Conservation (phyloP, 305 asterid genomes). For the Plantago coronopus region DNA sequence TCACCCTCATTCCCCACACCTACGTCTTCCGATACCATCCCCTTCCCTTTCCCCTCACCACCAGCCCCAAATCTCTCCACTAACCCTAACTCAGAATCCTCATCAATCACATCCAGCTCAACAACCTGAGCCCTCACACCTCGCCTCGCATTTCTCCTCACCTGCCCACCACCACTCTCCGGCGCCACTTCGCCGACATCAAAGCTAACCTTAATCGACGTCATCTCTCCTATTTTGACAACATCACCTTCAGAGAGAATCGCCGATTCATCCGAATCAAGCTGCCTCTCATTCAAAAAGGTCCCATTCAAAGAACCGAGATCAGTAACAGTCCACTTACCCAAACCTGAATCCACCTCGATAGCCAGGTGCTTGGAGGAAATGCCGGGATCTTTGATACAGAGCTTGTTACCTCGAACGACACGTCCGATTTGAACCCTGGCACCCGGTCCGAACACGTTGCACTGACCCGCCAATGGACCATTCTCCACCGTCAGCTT, state of each 20-base stretch:
- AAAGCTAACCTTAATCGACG: conserved; percentile 47
- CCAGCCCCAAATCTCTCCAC: conserved; percentile 6
- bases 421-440: conserved; percentile 53
- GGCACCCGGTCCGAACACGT: conserved; percentile 36
- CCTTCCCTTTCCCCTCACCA: conserved; percentile 17
- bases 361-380: conserved; percentile 68
- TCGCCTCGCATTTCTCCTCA: conserved; percentile 39
- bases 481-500: conserved; percentile 55
- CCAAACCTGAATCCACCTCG: conserved; percentile 24
- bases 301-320: conserved; percentile 76
- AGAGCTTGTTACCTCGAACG: conserved; percentile 54
- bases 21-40: conserved; percentile 21
- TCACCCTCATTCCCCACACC: conserved; percentile 9
- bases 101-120: conserved; percentile 39
- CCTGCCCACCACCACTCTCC: conserved; percentile 6
- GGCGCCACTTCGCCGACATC: conserved; percentile 16
- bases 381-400: conserved; percentile 67
- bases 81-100: conserved; percentile 40
- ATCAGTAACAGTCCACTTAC: conserved; percentile 54
- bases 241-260: conserved; percentile 44
- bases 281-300: conserved; percentile 34
- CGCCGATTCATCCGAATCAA: conserved; percentile 33
- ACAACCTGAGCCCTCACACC: conserved; percentile 24
- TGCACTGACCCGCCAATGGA: conserved; percentile 46
- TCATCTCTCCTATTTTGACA: conserved; percentile 60